Evolutionary conservation across 2,329 filamentous ascomycete genomes (phyloP).

Genomic region (Alternaria triticimaculans): DNA sequence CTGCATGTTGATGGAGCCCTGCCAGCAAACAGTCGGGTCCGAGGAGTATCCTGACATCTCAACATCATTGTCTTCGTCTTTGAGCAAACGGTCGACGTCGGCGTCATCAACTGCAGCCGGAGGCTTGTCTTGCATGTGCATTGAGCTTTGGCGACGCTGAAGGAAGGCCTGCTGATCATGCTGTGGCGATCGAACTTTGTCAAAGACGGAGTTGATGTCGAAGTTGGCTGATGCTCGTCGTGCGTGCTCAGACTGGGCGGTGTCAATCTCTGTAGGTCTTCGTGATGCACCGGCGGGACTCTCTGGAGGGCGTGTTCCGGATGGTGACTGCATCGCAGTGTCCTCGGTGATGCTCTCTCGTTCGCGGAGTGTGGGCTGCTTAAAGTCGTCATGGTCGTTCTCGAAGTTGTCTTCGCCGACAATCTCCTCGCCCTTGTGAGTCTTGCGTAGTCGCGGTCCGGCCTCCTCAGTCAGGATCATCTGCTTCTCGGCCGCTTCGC

Average conservation of each 20-base stretch:
- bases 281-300: slow-evolving; percentile 23
- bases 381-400: slow-evolving; percentile 34
- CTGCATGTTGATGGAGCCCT: slow-evolving; percentile 65
- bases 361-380: slow-evolving; percentile 32
- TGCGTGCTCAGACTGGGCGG: slow-evolving; percentile 36
- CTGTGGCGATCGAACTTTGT: slow-evolving; percentile 78
- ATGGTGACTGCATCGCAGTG: slow-evolving; percentile 21
- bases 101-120: slow-evolving; percentile 74
- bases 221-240: slow-evolving; percentile 70
- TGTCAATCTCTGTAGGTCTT: slow-evolving; percentile 45
- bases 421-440: slow-evolving; percentile 93
- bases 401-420: slow-evolving; percentile 71
- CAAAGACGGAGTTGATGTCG: slow-evolving; percentile 86
- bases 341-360: slow-evolving; percentile 37
- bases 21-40: slow-evolving; percentile 70
- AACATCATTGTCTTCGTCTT: slow-evolving; percentile 79
- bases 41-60: slow-evolving; percentile 78
- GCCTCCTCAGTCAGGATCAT: slow-evolving; percentile 77
- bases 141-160: slow-evolving; percentile 59
- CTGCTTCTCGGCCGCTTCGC: slow-evolving; percentile 79
- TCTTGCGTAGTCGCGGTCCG: slow-evolving; percentile 81
- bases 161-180: slow-evolving; percentile 55
- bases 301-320: slow-evolving; percentile 26
- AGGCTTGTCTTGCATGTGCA: slow-evolving; percentile 49
- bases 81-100: slow-evolving; percentile 87